Evolutionary conservation across 805 yeast species (phyloP).

Genomic region (Ogataea nakhonphanomensis): DNA sequence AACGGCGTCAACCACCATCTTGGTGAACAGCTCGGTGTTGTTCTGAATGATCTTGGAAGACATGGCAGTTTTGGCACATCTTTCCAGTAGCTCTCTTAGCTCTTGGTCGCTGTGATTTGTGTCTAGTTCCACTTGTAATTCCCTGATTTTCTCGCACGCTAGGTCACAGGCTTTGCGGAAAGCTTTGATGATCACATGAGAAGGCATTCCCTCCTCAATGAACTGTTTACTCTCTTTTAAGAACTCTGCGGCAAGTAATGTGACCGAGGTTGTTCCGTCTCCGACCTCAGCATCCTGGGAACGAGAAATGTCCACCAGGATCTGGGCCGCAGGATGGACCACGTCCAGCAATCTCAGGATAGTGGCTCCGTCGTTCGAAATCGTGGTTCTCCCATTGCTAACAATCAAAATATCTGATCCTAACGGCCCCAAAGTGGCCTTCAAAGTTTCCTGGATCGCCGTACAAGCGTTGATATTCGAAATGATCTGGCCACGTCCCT

Average conservation of each 20-base stretch:
- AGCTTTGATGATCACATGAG: slow-evolving; percentile 85
- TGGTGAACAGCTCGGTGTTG: slow-evolving; percentile 85
- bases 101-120: slow-evolving; percentile 47
- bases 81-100: slow-evolving; percentile 73
- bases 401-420: slow-evolving; percentile 95
- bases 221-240: slow-evolving; percentile 86
- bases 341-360: slow-evolving; percentile 87
- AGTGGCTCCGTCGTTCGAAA: slow-evolving; percentile 98
- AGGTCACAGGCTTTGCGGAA: slow-evolving; percentile 76
- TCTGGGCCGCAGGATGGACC: slow-evolving; percentile 98
- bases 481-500: slow-evolving; percentile 93
- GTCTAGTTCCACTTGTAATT: slow-evolving; percentile 66
- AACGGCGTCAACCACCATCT: slow-evolving; percentile 96
- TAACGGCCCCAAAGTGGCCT: slow-evolving; percentile 94
- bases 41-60: slow-evolving; percentile 87
- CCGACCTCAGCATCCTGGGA: slow-evolving; percentile 99
- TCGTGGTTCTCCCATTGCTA: slow-evolving; percentile 82
- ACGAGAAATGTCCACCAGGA: slow-evolving; percentile 88
- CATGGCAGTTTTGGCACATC: slow-evolving; percentile 98
- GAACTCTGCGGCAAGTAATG: slow-evolving; percentile 90
- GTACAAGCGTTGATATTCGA: slow-evolving; percentile 95
- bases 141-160: slow-evolving; percentile 70
- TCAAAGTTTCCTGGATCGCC: slow-evolving; percentile 93
- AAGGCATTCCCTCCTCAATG: slow-evolving; percentile 93
- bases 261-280: slow-evolving; percentile 96